Evolutionary conservation across 2,329 filamentous ascomycete species (phyloP), one percentile per base, ranked within the genome.

Genomic region (Fonsecaea monophora): DNA sequence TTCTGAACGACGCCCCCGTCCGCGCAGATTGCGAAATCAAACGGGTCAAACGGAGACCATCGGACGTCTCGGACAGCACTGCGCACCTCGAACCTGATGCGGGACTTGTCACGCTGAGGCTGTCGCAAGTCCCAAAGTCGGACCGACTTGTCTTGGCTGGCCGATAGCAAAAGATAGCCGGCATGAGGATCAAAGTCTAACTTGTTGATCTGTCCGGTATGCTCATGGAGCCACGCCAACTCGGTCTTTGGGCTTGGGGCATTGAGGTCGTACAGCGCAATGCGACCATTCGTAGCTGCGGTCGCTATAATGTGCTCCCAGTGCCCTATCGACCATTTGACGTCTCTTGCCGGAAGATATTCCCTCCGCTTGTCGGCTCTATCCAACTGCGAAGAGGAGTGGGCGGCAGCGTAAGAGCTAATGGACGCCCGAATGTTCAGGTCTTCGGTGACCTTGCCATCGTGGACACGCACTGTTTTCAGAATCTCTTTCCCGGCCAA

Each of bases 401-500:
- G 82, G 64, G 83, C 83, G 7, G 82, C 81, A 40, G 85, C 82
- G 74, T 85, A 85, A 71, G 84, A 85, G 73, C 85, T 83, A 70
- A 89, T 85, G 37, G 85, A 83, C 70, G 86, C 82, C 67, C 87
- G 85, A 69, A 90, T 82, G 74, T 90, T 89, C 76, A 86, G 83
- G 69, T 89, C 87, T 75, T 90, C 87, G 62, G 83, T 82, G 53
- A 86, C 87, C 66, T 80, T 81, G 67, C 83, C 81, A 64, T 85
- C 83, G 53, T 84, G 81, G 62, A 89, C 83, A 60, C 83, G 83
- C 68, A 90, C 83, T 2, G 87, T 89, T 77, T 89, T 89, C 73
- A 90, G 83, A 64, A 90, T 89, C 71, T 89, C 86, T 70, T 86
- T 86, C 60, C 87, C 87, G 50, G 86, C 87, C 70, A 90, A 82